Base-by-base conservation (phyloP, 2,329 filamentous ascomycete genomes). In the Xylariaceae sp. region DNA sequence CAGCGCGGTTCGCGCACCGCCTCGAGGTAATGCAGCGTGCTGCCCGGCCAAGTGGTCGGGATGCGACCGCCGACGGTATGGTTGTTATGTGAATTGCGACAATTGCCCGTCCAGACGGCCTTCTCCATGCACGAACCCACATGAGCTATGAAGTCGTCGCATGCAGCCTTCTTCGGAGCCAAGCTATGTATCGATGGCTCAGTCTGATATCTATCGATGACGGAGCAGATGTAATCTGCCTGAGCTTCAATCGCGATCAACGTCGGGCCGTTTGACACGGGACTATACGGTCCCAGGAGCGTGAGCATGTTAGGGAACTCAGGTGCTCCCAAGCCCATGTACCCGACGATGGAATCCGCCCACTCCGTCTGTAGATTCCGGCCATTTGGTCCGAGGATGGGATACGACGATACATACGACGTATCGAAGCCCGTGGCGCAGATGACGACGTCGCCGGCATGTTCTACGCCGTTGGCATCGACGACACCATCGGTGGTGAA, bases 21-120 rank as follows among this genome's bases (percentile, higher is more conserved):
- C 64, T 82, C 77, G 51, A 81, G 75, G 62, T 78, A 80, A 66
- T 82, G 78, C n/a, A 82, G 68, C 4, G 77, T 76, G 13, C 70
- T 74, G 23, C 78, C 78, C 9, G 75, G 73, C 65, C 75, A 80
- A n/a, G 76, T 69, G 5, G 77, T 78, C 17, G 76, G 74, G 39
- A 80, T 73, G 44, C 76, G 70, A 15, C 78, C 77, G 50, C 79
- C 74, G 3, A 73, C 67, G 1, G 67, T 72, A 44, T 74, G 72
- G 39, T 74, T 72, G 70, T 82, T 82, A 65, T 80, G 81, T 77
- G 78, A 82, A 37, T 73, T 69, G 70, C 75, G 74, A 62, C 78
- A 81, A 0, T 71, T 66, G 53, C 76, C 76, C 15, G 74, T 67
- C 74, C 76, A 81, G 0, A 80, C 78, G 0, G 77, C 77, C 18